These are phyloP conservation scores for Aspergillus glaucus DNA, from an alignment of 2,329 filamentous ascomycete species.

Conservation along the genomic window DNA sequence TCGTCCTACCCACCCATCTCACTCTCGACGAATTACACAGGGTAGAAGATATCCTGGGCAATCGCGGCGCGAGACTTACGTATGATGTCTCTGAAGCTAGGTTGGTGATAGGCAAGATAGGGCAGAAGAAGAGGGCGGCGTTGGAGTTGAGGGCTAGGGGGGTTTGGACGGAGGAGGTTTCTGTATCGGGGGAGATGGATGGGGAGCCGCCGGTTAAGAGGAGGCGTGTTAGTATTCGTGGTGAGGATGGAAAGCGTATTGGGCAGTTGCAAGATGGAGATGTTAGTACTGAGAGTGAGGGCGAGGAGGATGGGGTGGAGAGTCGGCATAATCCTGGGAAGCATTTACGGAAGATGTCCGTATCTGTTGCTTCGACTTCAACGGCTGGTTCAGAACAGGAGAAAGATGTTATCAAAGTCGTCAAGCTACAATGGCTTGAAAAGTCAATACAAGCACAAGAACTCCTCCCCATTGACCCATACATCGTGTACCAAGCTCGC, in stretches of 20 bases:
- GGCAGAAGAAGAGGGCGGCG: slow-evolving; percentile 61
- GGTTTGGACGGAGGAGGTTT: slow-evolving; percentile 43
- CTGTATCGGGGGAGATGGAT: neutral
- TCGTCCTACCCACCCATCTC: slow-evolving; percentile 66
- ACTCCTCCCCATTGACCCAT: slow-evolving; percentile 43
- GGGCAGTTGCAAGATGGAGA: neutral
- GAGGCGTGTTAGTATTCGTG: slow-evolving; percentile 11
- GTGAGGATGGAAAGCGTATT: neutral
- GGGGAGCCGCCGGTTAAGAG: slow-evolving; percentile 21
- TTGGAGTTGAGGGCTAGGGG: slow-evolving; percentile 70
- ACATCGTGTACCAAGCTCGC: slow-evolving; percentile 47
- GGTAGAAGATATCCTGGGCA: slow-evolving; percentile 58
- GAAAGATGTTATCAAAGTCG: slow-evolving; percentile 39
- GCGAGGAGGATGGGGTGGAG: slow-evolving; percentile 16
- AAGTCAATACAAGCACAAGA: slow-evolving; percentile 39
- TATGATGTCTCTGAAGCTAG: slow-evolving; percentile 66
- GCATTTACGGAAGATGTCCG: slow-evolving; percentile 6
- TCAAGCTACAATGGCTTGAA: slow-evolving; percentile 51
- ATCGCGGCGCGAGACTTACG: slow-evolving; percentile 54
- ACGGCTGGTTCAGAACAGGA: slow-evolving; percentile 5
- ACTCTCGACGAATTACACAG: slow-evolving; percentile 55
- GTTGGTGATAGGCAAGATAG: slow-evolving; percentile 68
- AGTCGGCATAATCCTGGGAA: slow-evolving; percentile 7
- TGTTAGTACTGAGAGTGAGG: slow-evolving; percentile 24
- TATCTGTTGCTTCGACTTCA: neutral